These are phyloP conservation scores for Penicillium parvum DNA, from an alignment of 495 filamentous ascomycete genomes.

Conservation along the genomic window DNA sequence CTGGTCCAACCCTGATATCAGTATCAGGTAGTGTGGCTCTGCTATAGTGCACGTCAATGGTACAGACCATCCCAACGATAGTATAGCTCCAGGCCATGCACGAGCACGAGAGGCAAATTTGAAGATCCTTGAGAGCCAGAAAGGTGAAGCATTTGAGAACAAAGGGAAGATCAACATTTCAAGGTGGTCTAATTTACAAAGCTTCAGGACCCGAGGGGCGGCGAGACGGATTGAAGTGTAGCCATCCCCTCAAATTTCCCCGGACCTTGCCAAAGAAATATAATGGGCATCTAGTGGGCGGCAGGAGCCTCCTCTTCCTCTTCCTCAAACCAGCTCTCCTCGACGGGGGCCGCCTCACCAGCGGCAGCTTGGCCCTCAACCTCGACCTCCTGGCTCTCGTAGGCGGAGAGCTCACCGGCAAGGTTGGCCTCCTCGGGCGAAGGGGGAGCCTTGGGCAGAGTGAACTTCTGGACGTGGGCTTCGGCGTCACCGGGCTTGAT, in stretches of 20 bases:
- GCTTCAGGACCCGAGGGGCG: conserved; percentile 34
- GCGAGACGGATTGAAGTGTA: conserved; percentile 24
- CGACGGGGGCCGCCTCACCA: conserved; percentile 53
- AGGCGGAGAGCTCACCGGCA: conserved; percentile 81
- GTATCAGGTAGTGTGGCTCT: too few relatives aligned
- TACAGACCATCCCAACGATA: too few relatives aligned
- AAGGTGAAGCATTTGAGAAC: neutral
- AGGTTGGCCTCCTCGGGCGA: conserved; percentile 92
- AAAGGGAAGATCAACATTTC: conserved; percentile 34
- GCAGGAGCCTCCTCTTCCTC: conserved; percentile 51
- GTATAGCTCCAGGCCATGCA: too few relatives aligned
- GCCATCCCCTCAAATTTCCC: conserved; percentile 28
- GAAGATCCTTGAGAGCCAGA: too few relatives aligned
- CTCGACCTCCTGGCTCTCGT: conserved; percentile 89
- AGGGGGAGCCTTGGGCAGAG: conserved; percentile 66
- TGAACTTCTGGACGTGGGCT: conserved; percentile 88
- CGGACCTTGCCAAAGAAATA: conserved; percentile 28
- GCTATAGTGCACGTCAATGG: too few relatives aligned
- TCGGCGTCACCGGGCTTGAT: conserved; percentile 83
- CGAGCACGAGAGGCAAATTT: too few relatives aligned
- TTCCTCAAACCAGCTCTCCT: conserved; percentile 72
- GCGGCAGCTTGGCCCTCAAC: conserved; percentile 74
- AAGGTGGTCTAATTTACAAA: conserved; percentile 47
- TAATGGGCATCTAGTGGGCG: conserved; percentile 38
- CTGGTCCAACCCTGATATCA: too few relatives aligned